Evolutionary conservation across 306 rosid species (phyloP).

Genomic region (Vigna radiata): DNA sequence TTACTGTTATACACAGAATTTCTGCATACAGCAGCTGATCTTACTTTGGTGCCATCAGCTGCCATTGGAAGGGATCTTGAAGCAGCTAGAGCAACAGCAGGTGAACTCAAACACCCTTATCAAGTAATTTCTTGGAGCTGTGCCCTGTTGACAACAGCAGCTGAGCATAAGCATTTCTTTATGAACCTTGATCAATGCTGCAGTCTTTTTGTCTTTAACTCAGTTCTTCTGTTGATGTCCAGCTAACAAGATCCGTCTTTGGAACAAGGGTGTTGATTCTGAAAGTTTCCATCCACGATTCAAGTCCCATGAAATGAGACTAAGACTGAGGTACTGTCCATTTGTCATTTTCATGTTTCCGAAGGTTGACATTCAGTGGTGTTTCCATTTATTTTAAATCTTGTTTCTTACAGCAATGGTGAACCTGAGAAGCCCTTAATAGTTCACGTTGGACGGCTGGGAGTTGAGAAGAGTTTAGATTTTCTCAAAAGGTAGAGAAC

Average conservation of each 20-base stretch:
- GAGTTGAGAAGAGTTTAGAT: constrained; percentile 98
- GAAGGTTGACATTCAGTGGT: not conserved
- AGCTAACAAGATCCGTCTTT: constrained; percentile 92
- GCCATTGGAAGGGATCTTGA: constrained; percentile 87
- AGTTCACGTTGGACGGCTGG: constrained; percentile 93
- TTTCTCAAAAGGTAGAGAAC: constrained; percentile 79
- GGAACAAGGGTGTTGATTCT: constrained; percentile 99
- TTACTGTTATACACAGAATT: constrained; percentile 66
- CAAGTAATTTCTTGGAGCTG: constrained; percentile 8
- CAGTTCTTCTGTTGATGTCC: constrained; percentile 47
- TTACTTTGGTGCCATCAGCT: constrained; percentile 93
- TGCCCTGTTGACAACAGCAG: constrained; percentile 2
- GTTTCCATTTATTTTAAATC: constrained; percentile 38
- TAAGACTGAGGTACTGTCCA: constrained; percentile 65
- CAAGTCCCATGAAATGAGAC: constrained; percentile 83
- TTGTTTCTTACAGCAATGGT: constrained; percentile 64
- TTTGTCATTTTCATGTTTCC: constrained; percentile 21
- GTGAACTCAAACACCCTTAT: constrained; percentile 51
- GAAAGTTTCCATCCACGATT: constrained; percentile 86
- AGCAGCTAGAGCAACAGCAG: constrained; percentile 79
- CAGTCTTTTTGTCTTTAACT: constrained; percentile 12
- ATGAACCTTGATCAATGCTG: not conserved
- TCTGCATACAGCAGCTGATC: constrained; percentile 93
- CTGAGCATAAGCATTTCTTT: not conserved
- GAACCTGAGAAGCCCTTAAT: constrained; percentile 95